These are phyloP conservation scores for Plasmodium coatneyi DNA, from an alignment of 169 alveolate genomes.

Conservation along the genomic window DNA sequence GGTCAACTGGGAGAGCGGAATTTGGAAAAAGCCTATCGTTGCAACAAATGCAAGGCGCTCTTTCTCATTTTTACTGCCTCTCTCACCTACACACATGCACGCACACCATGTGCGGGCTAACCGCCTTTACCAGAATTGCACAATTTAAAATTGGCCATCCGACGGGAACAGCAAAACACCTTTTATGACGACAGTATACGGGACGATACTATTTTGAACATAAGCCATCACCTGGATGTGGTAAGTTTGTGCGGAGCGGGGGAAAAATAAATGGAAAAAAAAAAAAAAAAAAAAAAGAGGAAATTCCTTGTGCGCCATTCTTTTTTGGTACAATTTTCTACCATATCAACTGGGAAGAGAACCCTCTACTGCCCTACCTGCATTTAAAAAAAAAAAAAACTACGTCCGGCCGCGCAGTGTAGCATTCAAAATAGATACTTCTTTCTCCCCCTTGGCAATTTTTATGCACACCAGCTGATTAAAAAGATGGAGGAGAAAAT, in stretches of 20 bases:
- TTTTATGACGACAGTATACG: slow-evolving; percentile 16
- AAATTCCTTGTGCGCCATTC: neutral
- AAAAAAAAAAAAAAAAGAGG: neutral
- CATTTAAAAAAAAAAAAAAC: neutral
- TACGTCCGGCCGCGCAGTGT: neutral
- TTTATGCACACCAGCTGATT: slow-evolving; percentile 16
- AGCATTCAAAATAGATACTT: neutral
- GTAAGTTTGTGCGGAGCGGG: slow-evolving; percentile 7
- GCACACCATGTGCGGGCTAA: neutral
- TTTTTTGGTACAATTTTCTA: neutral
- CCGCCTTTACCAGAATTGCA: slow-evolving; percentile 3
- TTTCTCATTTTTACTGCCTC: neutral
- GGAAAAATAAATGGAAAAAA: neutral
- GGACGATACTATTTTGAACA: slow-evolving; percentile 29
- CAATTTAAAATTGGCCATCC: slow-evolving; percentile 22
- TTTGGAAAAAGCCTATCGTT: neutral
- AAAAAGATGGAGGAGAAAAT: slow-evolving; percentile 66
- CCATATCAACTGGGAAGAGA: neutral
- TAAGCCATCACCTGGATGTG: slow-evolving; percentile 37
- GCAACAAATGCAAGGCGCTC: neutral
- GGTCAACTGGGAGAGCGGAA: neutral
- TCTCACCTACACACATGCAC: neutral
- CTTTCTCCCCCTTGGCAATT: neutral
- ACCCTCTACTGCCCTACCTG: neutral
- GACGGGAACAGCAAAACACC: slow-evolving; percentile 23